Conservation (phyloP, 495 filamentous ascomycete species). For the Darksidea phi region DNA sequence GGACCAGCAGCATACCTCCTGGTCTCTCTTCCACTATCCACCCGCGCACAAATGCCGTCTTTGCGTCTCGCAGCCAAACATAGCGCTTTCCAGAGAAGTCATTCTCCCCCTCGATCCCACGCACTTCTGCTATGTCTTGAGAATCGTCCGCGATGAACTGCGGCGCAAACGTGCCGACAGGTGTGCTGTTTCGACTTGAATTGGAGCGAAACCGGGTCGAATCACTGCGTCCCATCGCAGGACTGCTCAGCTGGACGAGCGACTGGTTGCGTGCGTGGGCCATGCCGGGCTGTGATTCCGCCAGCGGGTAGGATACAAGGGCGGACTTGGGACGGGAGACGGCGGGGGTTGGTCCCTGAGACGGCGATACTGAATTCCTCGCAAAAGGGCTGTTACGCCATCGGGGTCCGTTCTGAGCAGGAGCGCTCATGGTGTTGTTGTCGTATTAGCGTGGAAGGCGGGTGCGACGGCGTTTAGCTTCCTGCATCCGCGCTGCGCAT, state of each 20-base stretch:
- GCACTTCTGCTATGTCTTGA: conserved; percentile 65
- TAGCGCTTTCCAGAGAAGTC: conserved; percentile 99
- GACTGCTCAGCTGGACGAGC: conserved; percentile 50
- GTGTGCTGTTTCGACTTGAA: conserved; percentile 54
- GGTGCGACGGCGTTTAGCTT: conserved; percentile 17
- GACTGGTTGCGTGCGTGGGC: conserved; percentile 59
- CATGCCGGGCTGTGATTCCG: conserved; percentile 42
- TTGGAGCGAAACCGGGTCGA: conserved; percentile 57
- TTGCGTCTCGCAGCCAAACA: conserved; percentile 89
- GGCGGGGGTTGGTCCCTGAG: conserved; percentile 55
- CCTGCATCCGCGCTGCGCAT: conserved; percentile 8
- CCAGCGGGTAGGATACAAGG: conserved; percentile 59
- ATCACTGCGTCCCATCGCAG: conserved; percentile 41
- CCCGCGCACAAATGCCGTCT: conserved; percentile 85
- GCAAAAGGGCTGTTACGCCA: conserved; percentile 77
- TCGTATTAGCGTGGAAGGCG: conserved; percentile 22
- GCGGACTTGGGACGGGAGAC: conserved; percentile 69
- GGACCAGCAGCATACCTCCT: conserved; percentile 69
- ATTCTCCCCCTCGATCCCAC: conserved; percentile 86
- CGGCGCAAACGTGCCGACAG: conserved; percentile 84
- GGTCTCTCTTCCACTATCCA: conserved; percentile 82
- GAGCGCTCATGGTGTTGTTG: conserved; percentile 40
- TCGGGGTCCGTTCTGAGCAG: conserved; percentile 45
- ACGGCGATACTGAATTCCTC: conserved; percentile 61
- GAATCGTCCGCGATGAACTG: conserved; percentile 89